Conservation (phyloP, 352 stramenopile species). For the Phytophthora vignae region DNA sequence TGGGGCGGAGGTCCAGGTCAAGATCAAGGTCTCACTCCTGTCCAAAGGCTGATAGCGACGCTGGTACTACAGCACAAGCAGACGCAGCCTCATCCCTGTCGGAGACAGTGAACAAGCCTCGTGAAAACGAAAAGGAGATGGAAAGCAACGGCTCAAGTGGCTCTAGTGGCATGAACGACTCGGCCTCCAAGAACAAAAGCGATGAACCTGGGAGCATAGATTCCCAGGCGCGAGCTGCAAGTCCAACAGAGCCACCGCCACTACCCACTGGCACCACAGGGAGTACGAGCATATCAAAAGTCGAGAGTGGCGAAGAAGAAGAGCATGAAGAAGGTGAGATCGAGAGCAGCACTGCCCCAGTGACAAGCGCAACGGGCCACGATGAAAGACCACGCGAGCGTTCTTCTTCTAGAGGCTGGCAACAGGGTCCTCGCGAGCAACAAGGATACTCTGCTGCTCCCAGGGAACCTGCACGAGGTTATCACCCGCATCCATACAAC, state of each 20-base stretch:
- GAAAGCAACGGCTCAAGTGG: neutral
- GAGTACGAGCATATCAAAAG: neutral
- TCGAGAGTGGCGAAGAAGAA: constrained; percentile 20
- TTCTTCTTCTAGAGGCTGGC: constrained; percentile 14
- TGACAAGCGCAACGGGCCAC: neutral
- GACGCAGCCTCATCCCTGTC: neutral
- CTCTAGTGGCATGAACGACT: neutral
- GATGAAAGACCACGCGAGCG: neutral
- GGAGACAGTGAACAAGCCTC: neutral
- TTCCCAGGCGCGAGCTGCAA: neutral
- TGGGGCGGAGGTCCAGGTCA: constrained; percentile 13
- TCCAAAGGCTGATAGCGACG: neutral
- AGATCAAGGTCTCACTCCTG: constrained; percentile 20
- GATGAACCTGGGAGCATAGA: neutral
- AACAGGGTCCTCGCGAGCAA: constrained; percentile 4
- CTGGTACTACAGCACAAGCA: neutral
- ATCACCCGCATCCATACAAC: neutral
- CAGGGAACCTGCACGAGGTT: neutral
- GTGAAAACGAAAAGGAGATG: neutral
- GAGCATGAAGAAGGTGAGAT: constrained; percentile 36
- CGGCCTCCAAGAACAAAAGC: neutral
- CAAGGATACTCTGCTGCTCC: neutral
- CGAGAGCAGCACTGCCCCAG: constrained; percentile 7
- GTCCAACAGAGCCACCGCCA: neutral
- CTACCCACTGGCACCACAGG: constrained; percentile 1